These are phyloP conservation scores for Ogataea wickerhamii DNA, from an alignment of 805 yeast species.

Conservation along the genomic window DNA sequence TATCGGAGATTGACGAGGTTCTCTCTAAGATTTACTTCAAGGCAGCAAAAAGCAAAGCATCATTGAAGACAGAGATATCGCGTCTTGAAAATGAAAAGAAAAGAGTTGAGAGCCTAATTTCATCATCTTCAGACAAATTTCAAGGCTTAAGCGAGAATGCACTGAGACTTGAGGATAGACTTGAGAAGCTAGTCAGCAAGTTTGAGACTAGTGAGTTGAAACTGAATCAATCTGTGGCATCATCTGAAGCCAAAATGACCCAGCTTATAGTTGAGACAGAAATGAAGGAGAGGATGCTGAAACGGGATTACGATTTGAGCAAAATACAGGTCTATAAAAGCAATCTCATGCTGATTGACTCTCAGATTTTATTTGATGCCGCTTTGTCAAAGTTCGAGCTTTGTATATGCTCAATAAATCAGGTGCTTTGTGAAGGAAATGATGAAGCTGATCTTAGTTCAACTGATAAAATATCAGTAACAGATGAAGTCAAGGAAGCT, in stretches of 20 bases:
- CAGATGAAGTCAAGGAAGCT: constrained; percentile 1
- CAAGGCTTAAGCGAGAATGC: constrained; percentile 1
- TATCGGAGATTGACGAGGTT: constrained; percentile 9
- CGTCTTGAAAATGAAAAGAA: constrained; percentile 9
- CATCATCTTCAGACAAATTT: constrained; percentile 6
- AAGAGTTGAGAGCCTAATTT: constrained; percentile 4
- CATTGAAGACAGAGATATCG: constrained; percentile 10
- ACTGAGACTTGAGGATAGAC: constrained; percentile 2
- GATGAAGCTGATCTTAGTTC: neutral
- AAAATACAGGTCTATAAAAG: constrained; percentile 27
- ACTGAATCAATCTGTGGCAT: constrained; percentile 3
- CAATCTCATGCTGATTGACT: constrained; percentile 21
- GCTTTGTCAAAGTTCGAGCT: constrained; percentile 26
- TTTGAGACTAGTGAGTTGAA: constrained; percentile 1
- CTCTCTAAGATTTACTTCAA: constrained; percentile 7
- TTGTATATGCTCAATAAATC: constrained; percentile 14
- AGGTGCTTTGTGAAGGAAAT: neutral
- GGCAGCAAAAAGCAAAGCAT: constrained; percentile 5
- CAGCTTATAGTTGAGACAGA: constrained; percentile 9
- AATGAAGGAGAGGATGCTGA: constrained; percentile 6
- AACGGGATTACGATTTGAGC: constrained; percentile 16
- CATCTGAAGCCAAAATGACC: constrained; percentile 7
- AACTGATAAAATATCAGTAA: no score
- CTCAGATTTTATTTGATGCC: constrained; percentile 29
- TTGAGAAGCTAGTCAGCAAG: neutral